Conservation (phyloP, 2,329 filamentous ascomycete species). For the Colletotrichum lini region DNA sequence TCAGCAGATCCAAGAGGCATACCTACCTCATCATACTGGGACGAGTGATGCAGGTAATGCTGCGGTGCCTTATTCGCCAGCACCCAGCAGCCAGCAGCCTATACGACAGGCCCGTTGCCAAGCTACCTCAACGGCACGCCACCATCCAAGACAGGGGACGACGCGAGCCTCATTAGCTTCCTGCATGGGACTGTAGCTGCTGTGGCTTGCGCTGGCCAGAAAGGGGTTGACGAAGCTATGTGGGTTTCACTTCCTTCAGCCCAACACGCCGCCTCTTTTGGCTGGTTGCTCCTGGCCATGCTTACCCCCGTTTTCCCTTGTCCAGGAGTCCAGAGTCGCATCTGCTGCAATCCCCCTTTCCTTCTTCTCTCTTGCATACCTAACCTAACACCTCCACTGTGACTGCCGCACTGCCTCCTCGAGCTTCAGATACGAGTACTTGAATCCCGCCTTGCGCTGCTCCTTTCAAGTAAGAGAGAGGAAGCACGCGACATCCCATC, state of each 20-base stretch:
- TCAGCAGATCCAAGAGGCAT: conserved; percentile 38
- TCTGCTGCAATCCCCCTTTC: conserved; percentile 4
- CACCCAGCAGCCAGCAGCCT: conserved; percentile 1
- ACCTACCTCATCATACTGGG: conserved; percentile 14
- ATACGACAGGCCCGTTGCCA: conserved; percentile 16
- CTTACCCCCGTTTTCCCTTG: conserved; percentile 21
- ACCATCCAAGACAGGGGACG: conserved; percentile 21
- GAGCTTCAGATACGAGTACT: conserved; percentile 12
- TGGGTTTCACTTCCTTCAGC: conserved; percentile 40
- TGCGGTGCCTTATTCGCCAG: conserved; percentile 16
- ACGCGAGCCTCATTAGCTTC: conserved; percentile 32
- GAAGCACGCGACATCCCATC: conserved; percentile 29
- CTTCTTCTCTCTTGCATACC: conserved; percentile 11
- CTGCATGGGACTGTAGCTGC: conserved; percentile 33
- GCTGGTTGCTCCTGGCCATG: conserved; percentile 7
- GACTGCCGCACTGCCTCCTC: not conserved
- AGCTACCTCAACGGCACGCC: conserved; percentile 7
- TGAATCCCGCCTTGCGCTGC: conserved; percentile 11
- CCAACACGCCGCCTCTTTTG: conserved; percentile 28
- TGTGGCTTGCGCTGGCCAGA: conserved; percentile 6
- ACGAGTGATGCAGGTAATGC: conserved; percentile 4
- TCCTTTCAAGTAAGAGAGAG: not conserved
- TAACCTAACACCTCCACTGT: not conserved
- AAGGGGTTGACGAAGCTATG: conserved; percentile 27
- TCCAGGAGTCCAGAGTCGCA: conserved; percentile 2